Base-by-base conservation (phyloP, 768 basidiomycete species). In the Tylopilus balloui region DNA sequence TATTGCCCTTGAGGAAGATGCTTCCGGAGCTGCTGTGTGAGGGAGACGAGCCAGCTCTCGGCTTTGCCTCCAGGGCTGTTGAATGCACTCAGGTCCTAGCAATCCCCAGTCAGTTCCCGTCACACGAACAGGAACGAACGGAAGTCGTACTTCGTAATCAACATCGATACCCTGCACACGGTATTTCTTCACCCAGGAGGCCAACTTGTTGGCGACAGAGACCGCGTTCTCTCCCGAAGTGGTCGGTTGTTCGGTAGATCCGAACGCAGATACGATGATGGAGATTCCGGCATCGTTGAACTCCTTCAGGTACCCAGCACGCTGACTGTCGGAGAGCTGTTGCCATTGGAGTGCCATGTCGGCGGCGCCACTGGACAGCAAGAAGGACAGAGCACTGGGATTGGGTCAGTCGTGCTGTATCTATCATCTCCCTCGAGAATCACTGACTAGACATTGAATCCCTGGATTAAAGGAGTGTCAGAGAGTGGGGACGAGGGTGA, bases 221-320 rank as follows among this genome's bases (percentile, higher is more conserved):
- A 66, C 64, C 0, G 77, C 70, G 47, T 77, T 68, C 1, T 56
- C 56, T 25, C 70, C 71, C 14, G 59, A 55, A 1, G 71, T 60
- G 1, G 76, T 78, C 6, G 77, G 77, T 13, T 64, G 56, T 39
- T 61, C 52, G 2, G 56, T 43, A 12, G 71, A 65, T 5, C 77
- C 77, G 53, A 81, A 81, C 6, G 71, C 70, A 46, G 78, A 77
- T 5, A 81, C 79, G 49, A 81, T 73, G 27, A 83, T 59, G 34
- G 73, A 74, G 59, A 81, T 79, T 13, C 79, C 80, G 7, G 78
- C 78, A 1, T 73, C 70, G 20, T 68, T 66, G 57, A 81, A 83
- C 48, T 75, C 69, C 1, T 72, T 55, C 53, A 78, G 68, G 56
- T 76, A 69, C 15, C 66, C 32, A n/a, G 69, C 53, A 23, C 78